These are phyloP conservation scores for Suillus tomentosus DNA, from an alignment of 768 basidiomycete genomes.

Conservation along the genomic window DNA sequence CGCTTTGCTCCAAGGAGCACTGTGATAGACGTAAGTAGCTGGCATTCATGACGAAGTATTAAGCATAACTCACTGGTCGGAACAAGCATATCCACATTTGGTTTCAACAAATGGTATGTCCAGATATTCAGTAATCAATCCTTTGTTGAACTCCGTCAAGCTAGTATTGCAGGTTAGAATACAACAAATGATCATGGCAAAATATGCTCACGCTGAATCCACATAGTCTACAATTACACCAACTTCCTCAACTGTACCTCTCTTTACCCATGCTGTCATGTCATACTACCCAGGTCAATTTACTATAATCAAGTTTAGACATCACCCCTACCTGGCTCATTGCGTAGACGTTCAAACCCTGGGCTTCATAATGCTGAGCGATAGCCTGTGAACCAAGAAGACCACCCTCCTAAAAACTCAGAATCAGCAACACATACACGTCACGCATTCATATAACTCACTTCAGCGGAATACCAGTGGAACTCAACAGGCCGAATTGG, in stretches of 20 bases:
- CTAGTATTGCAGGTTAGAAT: constrained; percentile 39
- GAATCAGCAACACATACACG: constrained; percentile 7
- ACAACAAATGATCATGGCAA: constrained; percentile 30
- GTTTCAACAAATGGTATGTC: constrained; percentile 83
- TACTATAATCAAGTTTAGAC: neutral
- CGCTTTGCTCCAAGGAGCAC: constrained; percentile 82
- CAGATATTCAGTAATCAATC: constrained; percentile 73
- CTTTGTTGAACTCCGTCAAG: constrained; percentile 79
- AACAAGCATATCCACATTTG: constrained; percentile 92
- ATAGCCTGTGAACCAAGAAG: constrained; percentile 90
- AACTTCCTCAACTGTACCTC: constrained; percentile 74
- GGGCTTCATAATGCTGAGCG: constrained; percentile 66
- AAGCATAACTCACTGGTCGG: constrained; percentile 70
- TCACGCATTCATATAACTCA: constrained; percentile 16
- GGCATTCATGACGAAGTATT: constrained; percentile 17
- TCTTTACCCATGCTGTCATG: constrained; percentile 95
- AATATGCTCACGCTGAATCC: constrained; percentile 51
- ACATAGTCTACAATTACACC: constrained; percentile 86
- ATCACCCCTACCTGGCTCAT: constrained; percentile 33
- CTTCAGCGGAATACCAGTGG: constrained; percentile 52
- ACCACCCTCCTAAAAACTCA: constrained; percentile 60
- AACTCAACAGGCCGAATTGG: constrained; percentile 48
- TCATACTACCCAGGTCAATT: constrained; percentile 60
- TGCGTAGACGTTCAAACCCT: constrained; percentile 24
- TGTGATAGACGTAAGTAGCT: constrained; percentile 25